Evolutionary conservation across 805 yeast genomes (phyloP).

Genomic region (Suhomyces faveliae): DNA sequence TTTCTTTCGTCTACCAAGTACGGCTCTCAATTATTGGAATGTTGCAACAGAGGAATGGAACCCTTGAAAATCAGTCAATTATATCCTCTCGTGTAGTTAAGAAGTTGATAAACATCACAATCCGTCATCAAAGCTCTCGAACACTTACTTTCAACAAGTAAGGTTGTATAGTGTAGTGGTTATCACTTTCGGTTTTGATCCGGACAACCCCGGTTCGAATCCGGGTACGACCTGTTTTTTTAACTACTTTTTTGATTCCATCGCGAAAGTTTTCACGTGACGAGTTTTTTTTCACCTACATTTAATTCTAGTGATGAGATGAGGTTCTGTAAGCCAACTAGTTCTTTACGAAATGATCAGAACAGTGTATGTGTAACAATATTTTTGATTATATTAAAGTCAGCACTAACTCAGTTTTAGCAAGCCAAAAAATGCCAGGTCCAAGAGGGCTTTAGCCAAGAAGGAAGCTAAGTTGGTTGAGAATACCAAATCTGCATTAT

Average conservation of each 20-base stretch:
- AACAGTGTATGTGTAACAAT: conserved; percentile 30
- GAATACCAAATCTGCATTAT: conserved; percentile 84
- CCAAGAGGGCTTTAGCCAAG: conserved; percentile 90
- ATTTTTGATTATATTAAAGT: not conserved
- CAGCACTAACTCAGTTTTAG: conserved; percentile 26
- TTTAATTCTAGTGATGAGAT: conserved; percentile 4
- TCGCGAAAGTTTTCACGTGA: conserved; percentile 1
- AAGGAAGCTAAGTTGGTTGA: conserved; percentile 87
- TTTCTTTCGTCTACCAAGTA: too few species aligned
- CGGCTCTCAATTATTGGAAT: too few species aligned
- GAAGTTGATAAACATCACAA: too few species aligned
- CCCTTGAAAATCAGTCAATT: too few species aligned
- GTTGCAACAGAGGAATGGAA: too few species aligned
- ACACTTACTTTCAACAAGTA: not conserved
- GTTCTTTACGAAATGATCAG: conserved; percentile 29
- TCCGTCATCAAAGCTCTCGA: too few species aligned
- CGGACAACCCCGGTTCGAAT: conserved; percentile 82
- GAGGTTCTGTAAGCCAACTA: conserved; percentile 1
- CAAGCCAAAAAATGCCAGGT: conserved; percentile 91
- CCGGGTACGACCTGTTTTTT: conserved; percentile 67
- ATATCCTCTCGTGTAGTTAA: too few species aligned
- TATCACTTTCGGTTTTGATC: conserved; percentile 81
- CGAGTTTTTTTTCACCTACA: not conserved
- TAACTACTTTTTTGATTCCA: not conserved
- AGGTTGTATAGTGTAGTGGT: conserved; percentile 72